Percentiles rank a stretch among this genome's conserved stretches.
Evolutionary conservation across 768 basidiomycete species (phyloP).

Genomic region (Mycena leptocephala): DNA sequence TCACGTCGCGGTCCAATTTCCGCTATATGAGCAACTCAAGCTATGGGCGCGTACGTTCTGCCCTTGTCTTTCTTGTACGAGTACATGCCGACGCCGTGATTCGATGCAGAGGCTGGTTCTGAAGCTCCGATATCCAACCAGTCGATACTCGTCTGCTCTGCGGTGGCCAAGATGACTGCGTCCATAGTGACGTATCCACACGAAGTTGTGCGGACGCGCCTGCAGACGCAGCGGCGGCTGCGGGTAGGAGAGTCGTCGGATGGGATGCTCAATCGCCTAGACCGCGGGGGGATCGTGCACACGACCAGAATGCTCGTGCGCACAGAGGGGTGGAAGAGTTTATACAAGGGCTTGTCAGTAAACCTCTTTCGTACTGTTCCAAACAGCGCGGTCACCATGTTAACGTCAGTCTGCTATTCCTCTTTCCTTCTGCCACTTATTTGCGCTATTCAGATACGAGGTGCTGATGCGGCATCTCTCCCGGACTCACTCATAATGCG

Average conservation of each 20-base stretch:
- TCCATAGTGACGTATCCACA: slow-evolving; percentile 97
- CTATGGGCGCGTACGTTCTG: slow-evolving; percentile 83
- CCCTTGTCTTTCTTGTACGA: slow-evolving; percentile 23
- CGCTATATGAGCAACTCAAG: slow-evolving; percentile 95
- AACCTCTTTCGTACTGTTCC: slow-evolving; percentile 97
- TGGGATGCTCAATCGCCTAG: slow-evolving; percentile 69
- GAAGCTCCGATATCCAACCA: slow-evolving; percentile 68
- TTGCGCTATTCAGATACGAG: slow-evolving; percentile 61
- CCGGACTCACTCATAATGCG: slow-evolving; percentile 47
- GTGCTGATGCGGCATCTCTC: slow-evolving; percentile 69
- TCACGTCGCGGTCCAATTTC: slow-evolving; percentile 98
- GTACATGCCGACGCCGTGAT: slow-evolving; percentile 7
- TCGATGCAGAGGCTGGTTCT: slow-evolving; percentile 60
- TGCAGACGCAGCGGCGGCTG: slow-evolving; percentile 88
- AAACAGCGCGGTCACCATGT: slow-evolving; percentile 95
- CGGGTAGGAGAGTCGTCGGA: slow-evolving; percentile 75
- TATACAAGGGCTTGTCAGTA: slow-evolving; percentile 95
- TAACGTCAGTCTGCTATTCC: slow-evolving; percentile 72
- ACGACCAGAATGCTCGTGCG: slow-evolving; percentile 81
- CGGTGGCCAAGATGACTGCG: slow-evolving; percentile 96
- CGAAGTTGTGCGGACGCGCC: slow-evolving; percentile 97
- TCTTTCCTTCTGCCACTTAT: neutral
- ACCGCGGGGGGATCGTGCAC: slow-evolving; percentile 77
- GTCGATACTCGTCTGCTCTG: slow-evolving; percentile 91
- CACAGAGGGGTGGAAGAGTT: slow-evolving; percentile 90